Base-by-base conservation (phyloP, 805 yeast species). In the Zygoascus tannicola region DNA sequence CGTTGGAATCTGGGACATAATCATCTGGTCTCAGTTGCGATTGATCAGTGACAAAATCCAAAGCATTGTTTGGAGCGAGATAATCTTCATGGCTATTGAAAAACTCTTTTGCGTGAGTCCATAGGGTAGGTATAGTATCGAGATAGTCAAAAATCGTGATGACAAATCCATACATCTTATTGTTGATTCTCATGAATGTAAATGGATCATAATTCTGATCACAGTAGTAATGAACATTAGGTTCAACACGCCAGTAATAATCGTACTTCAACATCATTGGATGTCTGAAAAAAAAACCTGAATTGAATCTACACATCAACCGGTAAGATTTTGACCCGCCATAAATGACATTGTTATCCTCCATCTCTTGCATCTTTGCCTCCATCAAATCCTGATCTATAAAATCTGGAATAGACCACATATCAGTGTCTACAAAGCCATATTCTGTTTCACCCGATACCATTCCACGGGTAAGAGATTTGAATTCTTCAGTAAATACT, bases 191-290 rank as follows among this genome's bases (percentile, higher is more conserved):
- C 82, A 90, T 74, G 50, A 80, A 74, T 55, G 76, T 73, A 68
- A 90, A 90, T 12, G 96, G 88, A 62, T 90, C 98, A 67, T 66
- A 62, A 23, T 48, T 32, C 43, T 57, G 61, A 65, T 92, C 97
- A 64, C 97, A 92, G 61, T 70, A 83, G 60, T 84, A 83, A 56
- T 84, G 79, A 40, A 88, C 87, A 50, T 80, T 86, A 0, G 98
- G 98, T 62, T 90, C 98, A 10, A 90, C 95, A 50, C 98, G 73
- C 78, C 95, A 88, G 66, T 90, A 90, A 71, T 81, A 92, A 49
- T 86, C 90, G 65, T 84, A 92, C 28, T 80, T 70, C 37, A 68
- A 61, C 53, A 88, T 64, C 37, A 86, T 59, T 45, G 78, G 77
- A 57, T 87, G 94, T 58, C 83, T 75, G 67, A 77, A 90, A 66